Evolutionary conservation across 2,329 filamentous ascomycete species (phyloP), one percentile per base, ranked within the genome.

Genomic region (Colletotrichum higginsianum): DNA sequence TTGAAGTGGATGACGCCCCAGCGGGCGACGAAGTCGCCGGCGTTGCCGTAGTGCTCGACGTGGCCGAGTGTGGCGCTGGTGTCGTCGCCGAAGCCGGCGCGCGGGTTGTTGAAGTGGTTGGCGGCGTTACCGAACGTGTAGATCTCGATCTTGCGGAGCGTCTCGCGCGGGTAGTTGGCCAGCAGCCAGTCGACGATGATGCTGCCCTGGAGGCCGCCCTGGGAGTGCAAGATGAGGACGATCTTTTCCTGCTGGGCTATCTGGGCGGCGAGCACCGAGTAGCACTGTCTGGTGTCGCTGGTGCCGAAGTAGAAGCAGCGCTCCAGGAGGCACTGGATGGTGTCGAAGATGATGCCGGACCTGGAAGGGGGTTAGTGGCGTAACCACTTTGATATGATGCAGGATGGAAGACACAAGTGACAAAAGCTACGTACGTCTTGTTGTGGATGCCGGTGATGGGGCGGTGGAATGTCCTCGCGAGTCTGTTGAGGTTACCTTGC

Each of bases 31-130:
- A 94, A 93, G 76, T 96, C 94, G 18, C 86, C 87, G 11, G 87
- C 87, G 78, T 95, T 93, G 3, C 91, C 92, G 77, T 95, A 96
- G 80, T 96, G 94, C 80, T 96, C 94, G 49, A 96, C 91, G 74
- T 95, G 87, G 7, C 88, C 86, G 62, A 96, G 91, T 2, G 35
- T 3, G 35, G 35, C 9, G 9, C 1, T 3, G 3, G 88, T 88
- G 50, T 84, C 82, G 72, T 85, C 84, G 6, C 84, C 81, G 11
- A 84, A 79, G 1, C 52, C 40, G 4, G 18, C 8, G 21, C 52
- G 21, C 35, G 93, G 93, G 74, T 94, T 94, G 80, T 95, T 95
- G 84, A 94, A 95, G 79, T 95, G 93, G 76, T 94, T 94, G 0
- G 93, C 92, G 0, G 93, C 93, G 68, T 90, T 92, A 38, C 92